These are phyloP conservation scores for Calonectria pauciramosa DNA, from an alignment of 2,329 filamentous ascomycete species.

Conservation along the genomic window DNA sequence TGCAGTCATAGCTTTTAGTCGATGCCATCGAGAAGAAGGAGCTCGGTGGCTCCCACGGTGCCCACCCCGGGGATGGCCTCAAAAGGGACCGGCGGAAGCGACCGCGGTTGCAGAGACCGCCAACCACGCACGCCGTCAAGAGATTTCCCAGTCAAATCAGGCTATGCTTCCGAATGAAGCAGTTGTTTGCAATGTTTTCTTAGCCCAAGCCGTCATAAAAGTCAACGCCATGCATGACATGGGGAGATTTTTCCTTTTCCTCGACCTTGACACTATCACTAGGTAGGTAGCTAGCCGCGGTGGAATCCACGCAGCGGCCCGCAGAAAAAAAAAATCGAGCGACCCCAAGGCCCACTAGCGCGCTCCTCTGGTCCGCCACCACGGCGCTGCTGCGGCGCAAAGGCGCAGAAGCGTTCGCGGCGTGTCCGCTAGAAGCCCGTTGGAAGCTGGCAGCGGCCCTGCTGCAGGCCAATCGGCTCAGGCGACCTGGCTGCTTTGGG, in stretches of 20 bases:
- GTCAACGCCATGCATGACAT: neutral
- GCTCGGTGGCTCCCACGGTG: neutral
- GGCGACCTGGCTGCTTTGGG: constrained; percentile 20
- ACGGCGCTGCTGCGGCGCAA: constrained; percentile 26
- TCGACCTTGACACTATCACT: neutral
- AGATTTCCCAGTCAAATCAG: neutral
- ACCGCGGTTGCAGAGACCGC: neutral
- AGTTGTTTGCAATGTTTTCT: neutral
- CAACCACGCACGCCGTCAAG: neutral
- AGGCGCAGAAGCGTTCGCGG: constrained; percentile 10
- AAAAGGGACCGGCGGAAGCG: neutral
- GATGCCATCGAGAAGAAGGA: neutral
- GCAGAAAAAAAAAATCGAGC: constrained; percentile 16
- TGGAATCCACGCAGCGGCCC: constrained; percentile 7
- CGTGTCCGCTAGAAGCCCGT: constrained; percentile 5
- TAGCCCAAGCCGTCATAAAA: neutral
- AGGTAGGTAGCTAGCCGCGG: neutral
- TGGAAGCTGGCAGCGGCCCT: neutral
- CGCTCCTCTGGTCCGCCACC: neutral
- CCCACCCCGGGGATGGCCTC: neutral
- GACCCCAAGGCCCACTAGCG: neutral
- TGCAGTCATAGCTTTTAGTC: constrained; percentile 15
- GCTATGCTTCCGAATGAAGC: neutral
- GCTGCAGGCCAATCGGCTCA: constrained; percentile 25
- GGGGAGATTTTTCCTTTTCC: neutral